These are phyloP conservation scores for Fusarium scirpi DNA, from an alignment of 2,329 filamentous ascomycete genomes.

Conservation along the genomic window DNA sequence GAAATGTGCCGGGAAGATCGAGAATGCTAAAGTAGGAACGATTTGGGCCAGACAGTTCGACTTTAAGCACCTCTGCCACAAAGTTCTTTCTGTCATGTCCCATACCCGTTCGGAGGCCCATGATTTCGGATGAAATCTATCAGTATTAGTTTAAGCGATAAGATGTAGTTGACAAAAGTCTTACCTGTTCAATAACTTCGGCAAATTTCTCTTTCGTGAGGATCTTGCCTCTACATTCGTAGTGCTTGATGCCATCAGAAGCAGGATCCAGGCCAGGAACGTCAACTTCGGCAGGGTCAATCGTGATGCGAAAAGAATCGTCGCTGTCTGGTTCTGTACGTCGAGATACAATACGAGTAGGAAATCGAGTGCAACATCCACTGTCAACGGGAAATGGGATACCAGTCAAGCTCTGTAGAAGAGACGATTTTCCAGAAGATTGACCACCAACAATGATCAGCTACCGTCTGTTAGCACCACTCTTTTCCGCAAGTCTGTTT, in stretches of 20 bases:
- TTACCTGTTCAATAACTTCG: conserved; percentile 49
- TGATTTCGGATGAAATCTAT: conserved; percentile 47
- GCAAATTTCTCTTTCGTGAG: conserved; percentile 49
- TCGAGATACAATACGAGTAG: conserved; percentile 54
- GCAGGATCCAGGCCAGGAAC: conserved; percentile 40
- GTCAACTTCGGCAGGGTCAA: conserved; percentile 46
- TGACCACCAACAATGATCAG: conserved; percentile 55
- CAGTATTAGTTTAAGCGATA: not conserved
- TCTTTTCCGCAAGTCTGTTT: rapidly evolving
- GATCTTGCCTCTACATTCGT: conserved; percentile 35
- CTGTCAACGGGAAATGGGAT: conserved; percentile 53
- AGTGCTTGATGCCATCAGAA: conserved; percentile 35
- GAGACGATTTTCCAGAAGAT: conserved; percentile 54
- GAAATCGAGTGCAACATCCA: conserved; percentile 53
- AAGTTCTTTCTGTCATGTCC: conserved; percentile 50
- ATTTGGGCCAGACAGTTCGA: conserved; percentile 53
- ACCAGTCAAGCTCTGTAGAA: conserved; percentile 53
- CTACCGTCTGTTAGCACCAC: conserved; percentile 30
- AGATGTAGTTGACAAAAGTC: too few species aligned
- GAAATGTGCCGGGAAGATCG: conserved; percentile 53
- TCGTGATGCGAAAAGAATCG: conserved; percentile 50
- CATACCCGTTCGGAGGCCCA: conserved; percentile 48
- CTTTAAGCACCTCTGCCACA: conserved; percentile 52
- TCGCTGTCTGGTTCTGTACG: conserved; percentile 47
- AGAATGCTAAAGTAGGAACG: conserved; percentile 55